Evolutionary conservation across 164 flowering plant species (phyloP), one percentile per base, ranked within the genome.

Genomic region (Cinnamomum chago): DNA sequence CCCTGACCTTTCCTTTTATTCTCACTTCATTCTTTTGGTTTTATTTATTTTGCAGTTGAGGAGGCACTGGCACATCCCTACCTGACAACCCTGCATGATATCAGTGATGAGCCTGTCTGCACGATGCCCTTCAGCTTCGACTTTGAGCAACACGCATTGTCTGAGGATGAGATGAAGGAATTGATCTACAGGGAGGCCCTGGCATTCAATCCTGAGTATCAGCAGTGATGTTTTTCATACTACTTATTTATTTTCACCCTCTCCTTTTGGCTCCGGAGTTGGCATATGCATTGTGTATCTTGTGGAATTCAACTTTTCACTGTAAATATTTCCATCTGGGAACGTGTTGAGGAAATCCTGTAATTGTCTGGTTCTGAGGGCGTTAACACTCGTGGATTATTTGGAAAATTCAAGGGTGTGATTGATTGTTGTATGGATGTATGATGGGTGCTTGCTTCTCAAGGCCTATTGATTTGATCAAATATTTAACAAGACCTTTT

Each of bases 131-230:
- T 95, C 83, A 92, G 80, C 85, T 93, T 95, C 28, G 99, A 95
- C 83, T 95, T 95, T 70, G 99, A 95, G 88, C 95, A 93, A 80
- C 93, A 90, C 68, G 99, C 97, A 12, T 75, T 93, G 74, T 77
- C 89, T 0, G 98, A 95, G 84, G 99, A 93, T 73, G 98, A 93
- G 81, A 95, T 95, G 97, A 95, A 86, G 88, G 99, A 95, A 79
- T 86, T 95, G 55, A 93, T 95, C 50, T 93, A 90, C 80, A 81
- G 84, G 51, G 98, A 95, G 84, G 90, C 95, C 33, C 82, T 93
- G 65, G 96, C 97, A n/a, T 95, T 93, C 81, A 95, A 93, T 77
- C 98, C 98, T 0, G 95, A 92, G 76, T 92, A 88, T 78, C 90
- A 80, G 79, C 87, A 77, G 20, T 51, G 74, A 75, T 65, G 79